Conservation (phyloP, 495 filamentous ascomycete species). For the Penicillium coffeae region DNA sequence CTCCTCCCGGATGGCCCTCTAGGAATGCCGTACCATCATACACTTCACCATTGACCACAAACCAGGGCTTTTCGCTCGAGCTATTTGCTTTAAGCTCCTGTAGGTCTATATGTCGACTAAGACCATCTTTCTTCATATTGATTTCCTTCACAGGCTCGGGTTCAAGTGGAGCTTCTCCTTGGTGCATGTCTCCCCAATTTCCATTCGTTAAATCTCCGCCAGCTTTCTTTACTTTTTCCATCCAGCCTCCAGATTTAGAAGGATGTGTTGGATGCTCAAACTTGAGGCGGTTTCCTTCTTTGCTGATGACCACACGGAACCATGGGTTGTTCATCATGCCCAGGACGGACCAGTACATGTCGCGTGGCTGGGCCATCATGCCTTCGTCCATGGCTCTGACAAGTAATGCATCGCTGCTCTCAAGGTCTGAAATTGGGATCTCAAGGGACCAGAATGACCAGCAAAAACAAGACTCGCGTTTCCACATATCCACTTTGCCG, state of each 20-base stretch:
- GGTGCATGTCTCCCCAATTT: conserved; percentile 76
- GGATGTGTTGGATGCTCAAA: conserved; percentile 94
- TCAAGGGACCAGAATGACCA: conserved; percentile 92
- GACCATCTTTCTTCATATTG: conserved; percentile 71
- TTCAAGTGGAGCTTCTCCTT: conserved; percentile 51
- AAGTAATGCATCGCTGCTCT: conserved; percentile 65
- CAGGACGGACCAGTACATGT: conserved; percentile 96
- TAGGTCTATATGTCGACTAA: conserved; percentile 60
- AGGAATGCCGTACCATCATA: conserved; percentile 87
- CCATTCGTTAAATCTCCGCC: conserved; percentile 80
- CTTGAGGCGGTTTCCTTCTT: conserved; percentile 60
- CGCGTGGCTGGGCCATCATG: conserved; percentile 80
- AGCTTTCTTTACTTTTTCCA: conserved; percentile 87
- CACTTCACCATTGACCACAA: conserved; percentile 87
- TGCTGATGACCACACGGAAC: conserved; percentile 78
- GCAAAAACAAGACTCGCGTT: conserved; percentile 79
- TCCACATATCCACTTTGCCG: conserved; percentile 75
- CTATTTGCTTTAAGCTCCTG: conserved; percentile 72
- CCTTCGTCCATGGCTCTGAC: conserved; percentile 91
- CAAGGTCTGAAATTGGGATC: conserved; percentile 61
- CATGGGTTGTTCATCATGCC: conserved; percentile 99
- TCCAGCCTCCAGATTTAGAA: conserved; percentile 82
- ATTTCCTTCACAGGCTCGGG: conserved; percentile 58
- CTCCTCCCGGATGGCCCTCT: conserved; percentile 84
- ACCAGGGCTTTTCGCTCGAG: conserved; percentile 71